phyloP scores from a whole-genome alignment of 495 filamentous ascomycete species.

The Poronia punctata region DNA sequence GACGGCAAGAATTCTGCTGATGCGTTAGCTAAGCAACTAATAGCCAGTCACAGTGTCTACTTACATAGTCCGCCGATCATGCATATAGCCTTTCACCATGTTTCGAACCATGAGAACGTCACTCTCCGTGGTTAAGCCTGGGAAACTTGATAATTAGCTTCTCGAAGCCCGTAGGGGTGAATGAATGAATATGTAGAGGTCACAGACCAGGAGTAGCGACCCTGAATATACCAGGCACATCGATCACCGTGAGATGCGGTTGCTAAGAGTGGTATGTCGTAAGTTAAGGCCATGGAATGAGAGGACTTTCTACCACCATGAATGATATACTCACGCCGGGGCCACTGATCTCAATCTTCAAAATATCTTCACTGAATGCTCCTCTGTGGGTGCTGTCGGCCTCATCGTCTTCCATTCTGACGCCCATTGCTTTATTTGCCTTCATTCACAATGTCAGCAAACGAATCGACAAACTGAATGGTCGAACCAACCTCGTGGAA shows the following conservation, averaged over 20 bases:
- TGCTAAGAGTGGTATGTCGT: constrained; percentile 16
- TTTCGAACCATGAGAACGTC: constrained; percentile 45
- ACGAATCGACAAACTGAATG: no score
- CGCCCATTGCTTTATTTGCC: constrained; percentile 37
- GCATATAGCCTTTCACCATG: constrained; percentile 48
- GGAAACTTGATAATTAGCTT: constrained; percentile 4
- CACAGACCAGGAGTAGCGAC: constrained; percentile 21
- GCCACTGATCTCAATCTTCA: constrained; percentile 51
- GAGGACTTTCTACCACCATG: not conserved
- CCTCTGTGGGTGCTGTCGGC: constrained; percentile 15
- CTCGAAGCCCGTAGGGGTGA: not conserved
- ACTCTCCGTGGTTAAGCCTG: constrained; percentile 32
- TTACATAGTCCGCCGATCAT: constrained; percentile 46
- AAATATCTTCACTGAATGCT: constrained; percentile 48
- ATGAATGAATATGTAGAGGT: not conserved
- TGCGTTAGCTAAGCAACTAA: constrained; percentile 52
- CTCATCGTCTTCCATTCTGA: constrained; percentile 14
- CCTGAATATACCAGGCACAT: constrained; percentile 53
- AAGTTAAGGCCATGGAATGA: not conserved
- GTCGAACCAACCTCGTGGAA: constrained; percentile 22
- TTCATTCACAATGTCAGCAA: constrained; percentile 33
- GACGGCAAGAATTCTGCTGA: constrained; percentile 52
- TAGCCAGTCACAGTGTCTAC: constrained; percentile 50
- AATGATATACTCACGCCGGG: no score
- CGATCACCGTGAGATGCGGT: constrained; percentile 48